Evolutionary conservation across 1,284 basidiomycete species (phyloP), one percentile per base, ranked within the genome.

Genomic region (Caloboletus firmus): DNA sequence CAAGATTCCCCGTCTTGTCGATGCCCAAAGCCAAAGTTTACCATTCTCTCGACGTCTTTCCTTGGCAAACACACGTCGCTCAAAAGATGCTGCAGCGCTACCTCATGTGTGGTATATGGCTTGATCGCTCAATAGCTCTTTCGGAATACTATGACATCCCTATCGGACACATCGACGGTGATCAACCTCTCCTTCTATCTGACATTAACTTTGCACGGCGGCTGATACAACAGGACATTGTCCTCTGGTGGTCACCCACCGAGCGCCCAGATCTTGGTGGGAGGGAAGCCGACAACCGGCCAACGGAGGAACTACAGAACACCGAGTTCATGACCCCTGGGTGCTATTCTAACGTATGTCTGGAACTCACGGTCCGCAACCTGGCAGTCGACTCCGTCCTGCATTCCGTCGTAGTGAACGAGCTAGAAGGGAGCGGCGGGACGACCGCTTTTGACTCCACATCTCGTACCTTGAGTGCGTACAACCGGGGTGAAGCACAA

Each of bases 221-320:
- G 22, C 75, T 99, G 43, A 77, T 86, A 48, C 85, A 87, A 52
- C 91, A 97, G 59, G 97, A 99, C 66, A 87, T 93, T 70, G 78
- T 98, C 3, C 77, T 99, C 2, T 99, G 97, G 97, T 99, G 97
- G 97, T 96, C 96, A 4, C 81, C 89, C 1, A 84, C 87, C 5
- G 85, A 91, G 34, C 81, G 82, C n/a, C 95, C 97, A 4, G 97
- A 99, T 72, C 79, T 99, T 0, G 97, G 97, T 40, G 97, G 97
- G 2, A 82, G 89, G 45, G 95, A 99, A 68, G 85, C 93, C 47
- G 97, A 99, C 69, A 80, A 82, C 40, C 81, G 90, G 47, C 82
- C 84, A 1, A 75, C 79, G 5, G 93, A 95, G 58, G 92, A 93
- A 46, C 75, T 94, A n/a, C 82, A 85, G 6, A 87, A 85, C 52